phyloP scores from a whole-genome alignment of 495 filamentous ascomycete genomes.

The Podospora comata region DNA sequence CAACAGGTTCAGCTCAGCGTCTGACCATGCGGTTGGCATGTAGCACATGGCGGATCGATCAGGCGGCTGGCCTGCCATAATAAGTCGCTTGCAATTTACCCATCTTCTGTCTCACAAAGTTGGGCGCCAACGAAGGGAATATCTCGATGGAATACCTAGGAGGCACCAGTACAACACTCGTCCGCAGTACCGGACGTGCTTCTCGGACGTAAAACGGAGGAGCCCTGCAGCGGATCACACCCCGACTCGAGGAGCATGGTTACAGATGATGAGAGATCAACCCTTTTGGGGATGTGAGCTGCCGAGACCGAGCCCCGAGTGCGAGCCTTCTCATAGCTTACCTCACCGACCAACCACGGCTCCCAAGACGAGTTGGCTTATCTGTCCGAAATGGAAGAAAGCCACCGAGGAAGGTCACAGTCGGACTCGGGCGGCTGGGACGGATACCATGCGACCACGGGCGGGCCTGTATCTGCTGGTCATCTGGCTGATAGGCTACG shows the following conservation, averaged over 20 bases:
- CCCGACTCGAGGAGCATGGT: neutral
- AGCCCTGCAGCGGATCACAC: slow-evolving; percentile 5
- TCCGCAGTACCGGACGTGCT: neutral
- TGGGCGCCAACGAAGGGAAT: slow-evolving; percentile 11
- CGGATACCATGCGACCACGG: neutral
- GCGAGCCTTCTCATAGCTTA: neutral
- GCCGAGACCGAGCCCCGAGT: neutral
- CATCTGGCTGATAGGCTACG: neutral
- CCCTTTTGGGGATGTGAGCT: neutral
- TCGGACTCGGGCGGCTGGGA: neutral
- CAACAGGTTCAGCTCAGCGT: neutral
- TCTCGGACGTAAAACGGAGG: slow-evolving; percentile 2
- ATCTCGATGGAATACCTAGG: neutral
- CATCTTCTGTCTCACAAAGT: slow-evolving; percentile 15
- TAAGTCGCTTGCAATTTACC: slow-evolving; percentile 7
- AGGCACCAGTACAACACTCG: neutral
- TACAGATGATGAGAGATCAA: neutral
- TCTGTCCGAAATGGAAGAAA: neutral
- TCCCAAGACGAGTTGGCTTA: neutral
- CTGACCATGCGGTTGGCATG: neutral
- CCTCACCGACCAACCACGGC: neutral
- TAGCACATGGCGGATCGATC: slow-evolving; percentile 13
- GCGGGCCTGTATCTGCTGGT: neutral
- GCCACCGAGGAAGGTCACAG: neutral
- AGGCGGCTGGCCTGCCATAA: slow-evolving; percentile 5